These are phyloP conservation scores for Sungouiozyma intestinalis DNA, from an alignment of 805 yeast species.

Conservation along the genomic window DNA sequence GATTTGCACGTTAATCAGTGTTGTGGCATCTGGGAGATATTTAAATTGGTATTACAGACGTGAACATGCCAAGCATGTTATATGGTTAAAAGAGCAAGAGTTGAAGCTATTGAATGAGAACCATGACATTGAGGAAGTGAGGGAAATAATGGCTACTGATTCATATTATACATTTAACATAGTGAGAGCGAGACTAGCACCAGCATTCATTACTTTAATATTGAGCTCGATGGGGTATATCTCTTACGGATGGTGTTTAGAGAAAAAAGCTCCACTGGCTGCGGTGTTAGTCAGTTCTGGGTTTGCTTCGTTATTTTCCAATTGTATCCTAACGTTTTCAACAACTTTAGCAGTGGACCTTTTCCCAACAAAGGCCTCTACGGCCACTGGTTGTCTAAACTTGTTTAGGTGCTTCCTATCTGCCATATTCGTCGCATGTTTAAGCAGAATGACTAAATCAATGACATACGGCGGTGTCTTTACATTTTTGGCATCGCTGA, in stretches of 20 bases:
- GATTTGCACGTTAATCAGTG: slow-evolving; percentile 49
- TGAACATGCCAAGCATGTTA: slow-evolving; percentile 13
- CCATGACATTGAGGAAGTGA: slow-evolving; percentile 12
- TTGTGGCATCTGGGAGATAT: slow-evolving; percentile 46
- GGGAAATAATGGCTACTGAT: slow-evolving; percentile 15
- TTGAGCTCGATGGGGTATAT: slow-evolving; percentile 33
- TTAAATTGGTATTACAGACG: slow-evolving; percentile 37
- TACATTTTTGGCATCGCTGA: slow-evolving; percentile 54
- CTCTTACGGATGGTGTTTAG: slow-evolving; percentile 67
- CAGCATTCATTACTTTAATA: slow-evolving; percentile 34
- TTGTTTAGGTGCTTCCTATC: slow-evolving; percentile 61
- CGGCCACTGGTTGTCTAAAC: slow-evolving; percentile 66
- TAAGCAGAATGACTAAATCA: slow-evolving; percentile 44
- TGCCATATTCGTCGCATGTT: slow-evolving; percentile 60
- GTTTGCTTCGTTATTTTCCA: slow-evolving; percentile 46
- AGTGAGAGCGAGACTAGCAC: slow-evolving; percentile 43
- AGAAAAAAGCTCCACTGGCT: slow-evolving; percentile 36
- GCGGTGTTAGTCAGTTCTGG: slow-evolving; percentile 50
- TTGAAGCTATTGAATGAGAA: slow-evolving; percentile 11
- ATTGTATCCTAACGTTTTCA: slow-evolving; percentile 46
- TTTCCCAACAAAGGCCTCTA: slow-evolving; percentile 58
- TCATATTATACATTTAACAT: slow-evolving; percentile 39
- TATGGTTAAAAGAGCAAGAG: slow-evolving; percentile 15
- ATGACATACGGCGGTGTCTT: slow-evolving; percentile 70
- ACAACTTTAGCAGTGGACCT: slow-evolving; percentile 69